Evolutionary conservation across 2,329 filamentous ascomycete genomes (phyloP).

Genomic region (Claviceps sp.): DNA sequence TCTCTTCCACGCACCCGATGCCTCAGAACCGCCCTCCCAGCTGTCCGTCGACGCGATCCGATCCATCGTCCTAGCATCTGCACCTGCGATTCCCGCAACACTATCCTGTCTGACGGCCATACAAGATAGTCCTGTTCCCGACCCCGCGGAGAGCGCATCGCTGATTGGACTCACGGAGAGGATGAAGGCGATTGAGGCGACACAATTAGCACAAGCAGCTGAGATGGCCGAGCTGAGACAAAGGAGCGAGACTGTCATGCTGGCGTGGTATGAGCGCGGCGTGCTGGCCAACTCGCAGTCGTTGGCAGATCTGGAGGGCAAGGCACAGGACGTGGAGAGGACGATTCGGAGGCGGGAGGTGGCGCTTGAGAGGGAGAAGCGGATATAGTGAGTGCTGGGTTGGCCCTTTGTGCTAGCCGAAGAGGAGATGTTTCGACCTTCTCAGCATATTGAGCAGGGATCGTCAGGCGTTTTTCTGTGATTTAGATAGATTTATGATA

Average conservation of each 20-base stretch:
- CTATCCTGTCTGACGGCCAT: slow-evolving; percentile 45
- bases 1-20: slow-evolving; percentile 36
- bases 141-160: slow-evolving; percentile 38
- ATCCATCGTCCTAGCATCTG: slow-evolving; percentile 42
- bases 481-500: too few relatives aligned
- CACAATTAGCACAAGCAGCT: slow-evolving; percentile 46
- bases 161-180: slow-evolving; percentile 46
- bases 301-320: slow-evolving; percentile 58
- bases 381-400: slow-evolving; percentile 12
- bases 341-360: slow-evolving; percentile 51
- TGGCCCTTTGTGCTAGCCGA: not conserved
- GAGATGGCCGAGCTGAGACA: slow-evolving; percentile 51
- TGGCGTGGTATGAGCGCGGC: slow-evolving; percentile 61
- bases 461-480: too few relatives aligned
- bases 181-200: slow-evolving; percentile 46
- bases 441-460: too few relatives aligned
- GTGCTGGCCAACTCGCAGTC: slow-evolving; percentile 54
- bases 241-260: slow-evolving; percentile 48
- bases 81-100: slow-evolving; percentile 39
- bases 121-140: slow-evolving; percentile 42
- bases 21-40: slow-evolving; percentile 35
- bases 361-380: slow-evolving; percentile 36
- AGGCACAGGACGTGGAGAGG: slow-evolving; percentile 52
- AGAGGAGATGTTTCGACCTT: too few relatives aligned
- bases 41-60: slow-evolving; percentile 37